phyloP scores from a whole-genome alignment of 108 stramenopile genomes.

The Cyclostephanos invisitatus region DNA sequence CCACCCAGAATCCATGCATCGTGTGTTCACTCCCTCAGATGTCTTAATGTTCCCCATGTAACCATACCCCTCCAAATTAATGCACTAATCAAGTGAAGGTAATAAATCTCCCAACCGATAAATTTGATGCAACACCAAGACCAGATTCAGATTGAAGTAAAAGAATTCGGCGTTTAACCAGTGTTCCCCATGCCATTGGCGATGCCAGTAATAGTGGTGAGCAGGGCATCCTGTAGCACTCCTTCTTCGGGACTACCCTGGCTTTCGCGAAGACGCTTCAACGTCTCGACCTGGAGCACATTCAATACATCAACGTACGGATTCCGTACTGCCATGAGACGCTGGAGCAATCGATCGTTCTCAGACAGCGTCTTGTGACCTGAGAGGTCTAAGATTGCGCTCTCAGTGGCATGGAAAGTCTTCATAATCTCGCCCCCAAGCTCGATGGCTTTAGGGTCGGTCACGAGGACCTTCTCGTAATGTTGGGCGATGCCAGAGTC shows the following conservation, averaged over 20 bases:
- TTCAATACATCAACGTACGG: conserved; percentile 97
- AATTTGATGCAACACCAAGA: background rate
- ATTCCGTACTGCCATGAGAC: conserved; percentile 84
- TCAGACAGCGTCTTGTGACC: conserved; percentile 71
- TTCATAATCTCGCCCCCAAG: conserved; percentile 77
- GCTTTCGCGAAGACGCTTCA: conserved; percentile 80
- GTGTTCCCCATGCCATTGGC: conserved; percentile 98
- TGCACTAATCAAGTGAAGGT: background rate
- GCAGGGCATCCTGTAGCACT: conserved; percentile 89
- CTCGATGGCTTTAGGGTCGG: conserved; percentile 66
- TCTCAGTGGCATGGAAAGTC: conserved; percentile 70
- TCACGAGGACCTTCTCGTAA: conserved; percentile 89
- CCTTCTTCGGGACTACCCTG: conserved; percentile 69
- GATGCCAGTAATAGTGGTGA: conserved; percentile 94
- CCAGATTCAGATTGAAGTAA: background rate
- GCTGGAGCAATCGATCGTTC: conserved; percentile 73
- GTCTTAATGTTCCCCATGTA: background rate
- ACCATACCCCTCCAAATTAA: background rate
- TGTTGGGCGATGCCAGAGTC: conserved; percentile 89
- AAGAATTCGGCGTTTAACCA: conserved; percentile 53
- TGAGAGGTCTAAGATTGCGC: conserved; percentile 78
- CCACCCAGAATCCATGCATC: background rate
- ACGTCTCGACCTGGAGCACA: conserved; percentile 91
- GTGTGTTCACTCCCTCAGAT: background rate
- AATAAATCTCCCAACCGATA: background rate